Evolutionary conservation across 2,329 filamentous ascomycete genomes (phyloP).

Genomic region (Epicoccum nigrum): DNA sequence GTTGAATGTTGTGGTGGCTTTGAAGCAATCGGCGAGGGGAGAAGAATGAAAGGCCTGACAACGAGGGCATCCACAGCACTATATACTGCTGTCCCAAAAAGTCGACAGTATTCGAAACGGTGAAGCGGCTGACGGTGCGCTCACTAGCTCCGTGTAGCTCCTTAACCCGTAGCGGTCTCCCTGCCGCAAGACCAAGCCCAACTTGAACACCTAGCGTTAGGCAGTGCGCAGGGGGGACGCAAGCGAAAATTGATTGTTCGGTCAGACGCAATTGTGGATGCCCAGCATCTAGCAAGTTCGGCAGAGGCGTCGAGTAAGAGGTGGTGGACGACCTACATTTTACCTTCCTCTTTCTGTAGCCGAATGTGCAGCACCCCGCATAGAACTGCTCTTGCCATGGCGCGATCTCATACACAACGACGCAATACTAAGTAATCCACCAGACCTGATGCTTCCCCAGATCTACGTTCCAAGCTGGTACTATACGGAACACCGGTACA

Average conservation of each 20-base stretch:
- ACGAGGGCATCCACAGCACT: conserved; percentile 26
- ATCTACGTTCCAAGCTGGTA: conserved; percentile 16
- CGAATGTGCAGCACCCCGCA: conserved; percentile 12
- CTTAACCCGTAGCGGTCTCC: conserved; percentile 26
- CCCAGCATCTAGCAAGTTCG: conserved; percentile 6
- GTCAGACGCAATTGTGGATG: conserved; percentile 16
- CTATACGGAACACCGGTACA: conserved; percentile 12
- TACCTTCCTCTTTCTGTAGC: conserved; percentile 11
- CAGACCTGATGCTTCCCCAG: conserved; percentile 14
- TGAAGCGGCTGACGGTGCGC: conserved; percentile 33
- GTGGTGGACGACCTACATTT: conserved; percentile 13
- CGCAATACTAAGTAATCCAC: conserved; percentile 10
- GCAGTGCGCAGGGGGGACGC: conserved; percentile 18
- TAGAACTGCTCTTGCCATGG: conserved; percentile 18
- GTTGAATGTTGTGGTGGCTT: conserved; percentile 5
- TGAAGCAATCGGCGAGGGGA: conserved; percentile 19
- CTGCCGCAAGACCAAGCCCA: conserved; percentile 29
- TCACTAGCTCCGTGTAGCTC: conserved; percentile 28
- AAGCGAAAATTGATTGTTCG: conserved; percentile 19
- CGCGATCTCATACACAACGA: conserved; percentile 15
- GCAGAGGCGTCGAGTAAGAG: conserved; percentile 7
- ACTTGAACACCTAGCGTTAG: conserved; percentile 17
- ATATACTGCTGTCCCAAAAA: conserved; percentile 30
- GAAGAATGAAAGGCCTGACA: conserved; percentile 22
- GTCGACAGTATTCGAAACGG: conserved; percentile 28